These are phyloP conservation scores for Selenicereus undatus DNA, from an alignment of 148 eudicot species.

Conservation along the genomic window DNA sequence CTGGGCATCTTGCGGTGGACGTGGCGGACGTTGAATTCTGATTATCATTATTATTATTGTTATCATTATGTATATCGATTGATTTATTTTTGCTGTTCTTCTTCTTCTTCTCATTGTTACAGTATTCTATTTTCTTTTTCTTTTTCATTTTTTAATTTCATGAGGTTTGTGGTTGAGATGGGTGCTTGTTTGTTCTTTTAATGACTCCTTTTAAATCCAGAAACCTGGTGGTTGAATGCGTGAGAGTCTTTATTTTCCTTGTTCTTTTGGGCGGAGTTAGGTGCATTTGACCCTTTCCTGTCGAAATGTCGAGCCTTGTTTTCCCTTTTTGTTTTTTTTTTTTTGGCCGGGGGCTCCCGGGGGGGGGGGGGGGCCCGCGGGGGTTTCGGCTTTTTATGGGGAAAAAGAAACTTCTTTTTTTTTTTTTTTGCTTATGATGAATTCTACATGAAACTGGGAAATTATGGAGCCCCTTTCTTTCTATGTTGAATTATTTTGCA, in stretches of 20 bases:
- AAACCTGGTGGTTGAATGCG: constrained; percentile 6
- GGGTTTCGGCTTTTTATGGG: not conserved
- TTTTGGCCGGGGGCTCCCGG: no score
- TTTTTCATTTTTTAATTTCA: not conserved
- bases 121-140: not conserved
- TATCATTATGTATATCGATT: not conserved
- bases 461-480: not conserved
- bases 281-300: constrained; percentile 6
- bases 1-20: constrained; percentile 1
- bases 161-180: not conserved
- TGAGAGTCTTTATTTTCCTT: not conserved
- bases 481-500: not conserved
- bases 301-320: not conserved
- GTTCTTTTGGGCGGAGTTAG: constrained; percentile 7
- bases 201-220: not conserved
- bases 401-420: not conserved
- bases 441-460: not conserved
- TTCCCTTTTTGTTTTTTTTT: not conserved
- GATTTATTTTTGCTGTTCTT: no score
- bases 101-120: no score
- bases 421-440: not conserved
- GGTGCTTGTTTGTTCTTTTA: not conserved
- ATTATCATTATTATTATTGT: not conserved
- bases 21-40: not conserved
- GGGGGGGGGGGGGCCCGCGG: no score